Evolutionary conservation across 768 basidiomycete genomes (phyloP).

Genomic region (Cantharellus anzutake): DNA sequence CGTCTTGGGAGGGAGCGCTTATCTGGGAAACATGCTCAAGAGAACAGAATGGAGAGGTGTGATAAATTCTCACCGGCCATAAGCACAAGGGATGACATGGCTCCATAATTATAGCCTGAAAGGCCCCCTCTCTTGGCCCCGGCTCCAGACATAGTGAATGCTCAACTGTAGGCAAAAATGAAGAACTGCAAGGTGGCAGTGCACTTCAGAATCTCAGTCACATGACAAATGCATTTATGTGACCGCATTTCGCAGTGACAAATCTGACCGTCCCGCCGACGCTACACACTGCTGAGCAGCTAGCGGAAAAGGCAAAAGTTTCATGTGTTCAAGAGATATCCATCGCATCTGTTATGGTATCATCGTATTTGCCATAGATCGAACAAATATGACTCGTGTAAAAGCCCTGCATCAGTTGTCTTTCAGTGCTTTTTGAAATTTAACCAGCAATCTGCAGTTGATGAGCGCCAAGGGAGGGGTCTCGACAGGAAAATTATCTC

Average conservation of each 20-base stretch:
- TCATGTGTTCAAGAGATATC: background rate
- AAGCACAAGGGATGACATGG: conserved; percentile 84
- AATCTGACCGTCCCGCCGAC: background rate
- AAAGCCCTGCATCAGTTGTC: no score
- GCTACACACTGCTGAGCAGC: background rate
- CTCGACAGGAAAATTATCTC: no score
- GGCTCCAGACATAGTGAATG: background rate
- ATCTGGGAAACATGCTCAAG: conserved; percentile 20
- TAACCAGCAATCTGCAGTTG: no score
- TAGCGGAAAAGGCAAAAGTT: background rate
- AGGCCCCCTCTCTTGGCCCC: conserved; percentile 41
- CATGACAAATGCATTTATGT: background rate
- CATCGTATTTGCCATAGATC: no score
- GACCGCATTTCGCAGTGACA: background rate
- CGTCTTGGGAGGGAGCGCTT: conserved; percentile 60
- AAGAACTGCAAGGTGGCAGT: no score
- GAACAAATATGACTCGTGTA: no score
- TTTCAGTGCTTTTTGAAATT: no score
- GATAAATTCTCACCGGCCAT: conserved; percentile 37
- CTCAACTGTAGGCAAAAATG: no score
- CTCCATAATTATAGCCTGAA: conserved; percentile 89
- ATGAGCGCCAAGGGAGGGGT: no score
- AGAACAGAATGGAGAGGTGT: background rate
- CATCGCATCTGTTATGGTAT: no score
- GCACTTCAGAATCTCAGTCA: no score